Evolutionary conservation across 2,329 filamentous ascomycete genomes (phyloP).

Genomic region (Pseudomassariella vexata): DNA sequence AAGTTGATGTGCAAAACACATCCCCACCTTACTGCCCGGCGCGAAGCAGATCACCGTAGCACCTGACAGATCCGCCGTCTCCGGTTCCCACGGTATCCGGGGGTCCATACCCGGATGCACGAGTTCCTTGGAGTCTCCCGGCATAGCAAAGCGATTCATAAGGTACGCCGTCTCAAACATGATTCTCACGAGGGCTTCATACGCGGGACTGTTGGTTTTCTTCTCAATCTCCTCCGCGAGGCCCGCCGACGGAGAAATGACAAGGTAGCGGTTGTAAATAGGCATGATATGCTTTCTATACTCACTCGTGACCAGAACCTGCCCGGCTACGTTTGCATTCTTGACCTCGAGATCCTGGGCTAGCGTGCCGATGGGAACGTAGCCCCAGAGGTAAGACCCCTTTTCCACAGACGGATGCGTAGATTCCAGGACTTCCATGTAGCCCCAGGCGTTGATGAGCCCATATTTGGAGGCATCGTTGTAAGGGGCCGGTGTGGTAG

Average conservation of each 20-base stretch:
- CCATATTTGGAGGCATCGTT: slow-evolving; percentile 34
- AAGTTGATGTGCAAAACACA: slow-evolving; percentile 14
- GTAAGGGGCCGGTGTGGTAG: slow-evolving; percentile 22
- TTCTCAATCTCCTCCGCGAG: slow-evolving; percentile 10
- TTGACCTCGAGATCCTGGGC: slow-evolving; percentile 30
- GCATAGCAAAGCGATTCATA: slow-evolving; percentile 25
- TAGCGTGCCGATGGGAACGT: slow-evolving; percentile 34
- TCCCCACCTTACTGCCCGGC: slow-evolving; percentile 21
- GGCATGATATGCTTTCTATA: slow-evolving; percentile 30
- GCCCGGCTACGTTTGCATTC: slow-evolving; percentile 14
- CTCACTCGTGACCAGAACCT: slow-evolving; percentile 30
- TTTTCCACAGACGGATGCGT: slow-evolving; percentile 25
- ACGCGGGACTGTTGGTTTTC: slow-evolving; percentile 13
- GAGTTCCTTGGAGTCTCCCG: slow-evolving; percentile 13
- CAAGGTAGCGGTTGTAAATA: slow-evolving; percentile 38
- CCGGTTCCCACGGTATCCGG: slow-evolving; percentile 17
- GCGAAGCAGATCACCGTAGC: slow-evolving; percentile 27
- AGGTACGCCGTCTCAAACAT: slow-evolving; percentile 25
- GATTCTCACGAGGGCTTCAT: slow-evolving; percentile 17
- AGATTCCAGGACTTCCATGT: slow-evolving; percentile 34
- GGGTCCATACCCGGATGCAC: slow-evolving; percentile 12
- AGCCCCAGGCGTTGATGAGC: slow-evolving; percentile 43
- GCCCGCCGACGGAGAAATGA: slow-evolving; percentile 7
- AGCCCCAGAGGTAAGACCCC: slow-evolving; percentile 34
- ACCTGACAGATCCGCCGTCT: slow-evolving; percentile 24